Evolutionary conservation across 306 rosid genomes (phyloP), one percentile per base, ranked within the genome.

Genomic region (Benincasa hispida): DNA sequence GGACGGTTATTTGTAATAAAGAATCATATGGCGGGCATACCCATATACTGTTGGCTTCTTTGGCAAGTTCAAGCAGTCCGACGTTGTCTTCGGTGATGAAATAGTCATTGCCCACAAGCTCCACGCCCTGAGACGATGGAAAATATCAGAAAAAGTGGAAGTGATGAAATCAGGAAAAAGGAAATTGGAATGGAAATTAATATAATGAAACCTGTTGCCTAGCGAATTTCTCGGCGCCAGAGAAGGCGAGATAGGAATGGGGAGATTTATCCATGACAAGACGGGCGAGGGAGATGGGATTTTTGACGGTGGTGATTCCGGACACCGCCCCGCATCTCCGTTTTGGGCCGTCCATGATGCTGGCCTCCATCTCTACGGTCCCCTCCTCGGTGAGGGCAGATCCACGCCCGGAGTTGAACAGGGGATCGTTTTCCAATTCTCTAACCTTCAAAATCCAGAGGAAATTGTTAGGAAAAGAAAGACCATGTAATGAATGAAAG

Each of bases 261-360:
- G 99, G 99, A 10, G 99, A 94, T 50, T 90, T 92, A 6, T 94
- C 99, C 99, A 94, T 92, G 11, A 94, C 96, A 7, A 94, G 92
- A 1, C 98, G 96, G 78, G 99, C 99, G 2, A 94, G 88, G 0
- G 99, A 92, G 79, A 94, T 19, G 0, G 99, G 98, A 80, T 92
- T 95, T 65, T 90, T 92, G 4, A 95, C 97, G 1, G 96, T 90
- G 74, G 86, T 77, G 10, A 95, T 39, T 0, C 99, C 99, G 3
- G 97, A 92, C 4, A 95, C 99, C 42, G 96, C 96, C 14, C 99
- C 98, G 79, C 98, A 94, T 84, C 99, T 72, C 75, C 99, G 82
- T 42, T 85, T 87, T 0, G 87, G 58, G 4, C 99, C 99, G 6
- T 95, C 99, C 99, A 95, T 95, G 47, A 95, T 95, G 76, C 97